Base-by-base conservation (phyloP, 129 eudicot genomes). In the Artemisia argyi region DNA sequence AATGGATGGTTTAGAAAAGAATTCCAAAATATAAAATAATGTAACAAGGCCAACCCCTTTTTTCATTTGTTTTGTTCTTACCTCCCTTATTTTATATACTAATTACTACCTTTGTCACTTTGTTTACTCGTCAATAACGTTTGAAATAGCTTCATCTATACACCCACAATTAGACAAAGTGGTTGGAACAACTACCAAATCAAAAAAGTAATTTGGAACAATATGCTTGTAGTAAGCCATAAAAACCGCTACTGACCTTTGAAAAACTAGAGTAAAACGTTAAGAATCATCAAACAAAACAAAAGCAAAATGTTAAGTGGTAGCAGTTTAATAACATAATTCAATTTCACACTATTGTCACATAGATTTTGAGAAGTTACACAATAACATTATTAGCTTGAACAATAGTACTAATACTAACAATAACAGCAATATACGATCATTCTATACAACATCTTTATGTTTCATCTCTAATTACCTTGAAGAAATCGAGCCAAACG, bases 401-500 rank as follows among this genome's bases (percentile, higher is more conserved):
- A 32, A 71, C 65, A 71, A 11, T 16, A 58, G 3, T 16, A n/a
- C n/a, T n/a, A 10, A 9, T 9, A 22, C 22, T 8, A 3, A 66
- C 19, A 47, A 1, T 19, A 11, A 44, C 22, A 47, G 42, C 17
- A 4, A 11, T 28, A 12, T 60, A 60, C 14, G 26, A 52, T 20
- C 22, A 57, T 30, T 53, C 7, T 7, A 18, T 42, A 58, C 11
- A 58, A 42, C 2, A 22, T 42, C 7, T 18, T 9, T 4, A 22
- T 59, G 9, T 11, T 20, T 22, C 17, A 26, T 16, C 6, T 16
- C 13, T 6, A 58, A 2, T 17, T 19, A 65, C 26, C 65, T 69
- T 26, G 82, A 53, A 82, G 68, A 80, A 85, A 85, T 60, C 48
- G 57, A 70, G 79, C 82, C 73, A 88, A 57, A 39, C 81, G 68